Conservation (phyloP, 208 protist genomes). For the Leishmania tropica region DNA sequence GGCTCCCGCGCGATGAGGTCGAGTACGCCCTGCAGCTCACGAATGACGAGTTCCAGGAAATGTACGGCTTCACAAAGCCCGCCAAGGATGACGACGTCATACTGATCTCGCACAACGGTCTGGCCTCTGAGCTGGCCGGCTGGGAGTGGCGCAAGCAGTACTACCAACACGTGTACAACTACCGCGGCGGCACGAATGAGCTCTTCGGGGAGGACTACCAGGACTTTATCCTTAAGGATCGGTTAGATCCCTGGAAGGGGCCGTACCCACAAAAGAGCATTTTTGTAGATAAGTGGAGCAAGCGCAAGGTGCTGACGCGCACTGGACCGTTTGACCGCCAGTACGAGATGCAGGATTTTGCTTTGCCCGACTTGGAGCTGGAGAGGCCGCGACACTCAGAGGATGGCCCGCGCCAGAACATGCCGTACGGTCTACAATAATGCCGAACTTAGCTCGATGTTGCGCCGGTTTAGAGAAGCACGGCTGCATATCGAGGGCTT, state of each 20-base stretch:
- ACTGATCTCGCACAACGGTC: constrained; percentile 88
- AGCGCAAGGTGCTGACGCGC: constrained; percentile 84
- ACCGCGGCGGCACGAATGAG: constrained; percentile 89
- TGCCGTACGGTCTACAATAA: constrained; percentile 91
- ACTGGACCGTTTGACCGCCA: constrained; percentile 90
- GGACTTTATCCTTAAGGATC: constrained; percentile 76
- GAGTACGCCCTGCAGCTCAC: constrained; percentile 90
- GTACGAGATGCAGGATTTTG: constrained; percentile 94
- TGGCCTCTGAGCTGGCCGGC: constrained; percentile 87
- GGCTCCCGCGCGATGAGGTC: constrained; percentile 90
- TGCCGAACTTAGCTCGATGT: neutral
- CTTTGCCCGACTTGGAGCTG: constrained; percentile 83
- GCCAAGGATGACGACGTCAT: constrained; percentile 77
- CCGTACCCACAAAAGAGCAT: constrained; percentile 90
- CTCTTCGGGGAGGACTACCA: constrained; percentile 84
- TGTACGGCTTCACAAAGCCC: constrained; percentile 90
- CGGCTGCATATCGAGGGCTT: neutral
- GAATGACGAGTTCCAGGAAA: constrained; percentile 84
- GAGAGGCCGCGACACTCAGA: constrained; percentile 81
- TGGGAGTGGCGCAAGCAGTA: constrained; percentile 91
- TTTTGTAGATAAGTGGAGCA: constrained; percentile 93
- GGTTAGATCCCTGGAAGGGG: constrained; percentile 87
- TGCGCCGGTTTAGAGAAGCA: no score
- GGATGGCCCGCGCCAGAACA: constrained; percentile 83
- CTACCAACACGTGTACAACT: constrained; percentile 93